Evolutionary conservation across 179 eudicot species (phyloP).

Genomic region (Beta lomatogona): DNA sequence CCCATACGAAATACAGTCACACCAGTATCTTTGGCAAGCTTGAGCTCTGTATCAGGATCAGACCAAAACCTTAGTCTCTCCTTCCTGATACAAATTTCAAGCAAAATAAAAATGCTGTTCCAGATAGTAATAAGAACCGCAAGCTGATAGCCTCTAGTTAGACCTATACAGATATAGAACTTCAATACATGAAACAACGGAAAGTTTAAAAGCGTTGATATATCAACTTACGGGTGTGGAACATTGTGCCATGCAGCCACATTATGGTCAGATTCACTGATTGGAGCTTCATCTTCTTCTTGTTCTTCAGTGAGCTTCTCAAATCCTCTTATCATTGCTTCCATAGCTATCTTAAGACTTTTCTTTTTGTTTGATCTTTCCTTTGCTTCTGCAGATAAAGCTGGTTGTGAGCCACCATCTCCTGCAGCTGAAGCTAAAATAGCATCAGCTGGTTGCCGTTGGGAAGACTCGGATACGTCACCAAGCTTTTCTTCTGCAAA

Average conservation of each 20-base stretch:
- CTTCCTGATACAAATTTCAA: conserved; percentile 65
- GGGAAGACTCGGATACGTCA: conserved; percentile 45
- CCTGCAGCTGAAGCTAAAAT: conserved; percentile 66
- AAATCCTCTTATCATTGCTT: conserved; percentile 89
- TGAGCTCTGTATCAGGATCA: conserved; percentile 89
- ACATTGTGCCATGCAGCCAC: conserved; percentile 99
- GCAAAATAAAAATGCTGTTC: conserved; percentile 21
- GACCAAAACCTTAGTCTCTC: conserved; percentile 99
- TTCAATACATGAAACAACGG: conserved; percentile 9
- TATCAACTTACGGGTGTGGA: conserved; percentile 77
- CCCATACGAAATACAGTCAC: conserved; percentile 89
- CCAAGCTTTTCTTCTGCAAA: conserved; percentile 73
- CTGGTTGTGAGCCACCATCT: conserved; percentile 80
- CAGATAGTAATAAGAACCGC: neutral
- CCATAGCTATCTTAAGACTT: conserved; percentile 75
- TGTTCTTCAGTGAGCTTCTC: conserved; percentile 59
- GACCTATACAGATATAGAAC: conserved; percentile 7
- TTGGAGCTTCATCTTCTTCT: conserved; percentile 41
- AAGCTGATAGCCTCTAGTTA: neutral
- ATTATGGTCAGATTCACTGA: conserved; percentile 57
- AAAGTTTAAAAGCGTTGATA: neutral
- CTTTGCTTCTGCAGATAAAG: conserved; percentile 41
- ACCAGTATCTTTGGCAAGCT: conserved; percentile 86
- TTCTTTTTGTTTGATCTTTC: conserved; percentile 59
- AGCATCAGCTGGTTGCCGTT: conserved; percentile 56